Evolutionary conservation across 805 yeast genomes (phyloP), one percentile per base, ranked within the genome.

Genomic region (Myxozyma neglecta): DNA sequence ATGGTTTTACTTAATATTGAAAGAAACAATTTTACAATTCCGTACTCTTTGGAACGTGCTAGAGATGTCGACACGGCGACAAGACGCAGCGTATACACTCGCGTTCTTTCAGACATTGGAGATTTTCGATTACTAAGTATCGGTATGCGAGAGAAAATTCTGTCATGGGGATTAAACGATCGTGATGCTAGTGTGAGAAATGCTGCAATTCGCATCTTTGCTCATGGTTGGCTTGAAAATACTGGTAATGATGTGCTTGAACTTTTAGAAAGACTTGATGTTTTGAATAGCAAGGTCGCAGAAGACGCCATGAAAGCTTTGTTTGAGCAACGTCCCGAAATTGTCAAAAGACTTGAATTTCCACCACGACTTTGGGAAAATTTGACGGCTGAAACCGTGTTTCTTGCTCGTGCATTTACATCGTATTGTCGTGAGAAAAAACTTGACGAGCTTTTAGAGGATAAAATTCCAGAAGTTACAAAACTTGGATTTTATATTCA

Each of bases 151-250:
- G 93, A 88, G 60, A 80, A 82, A 57, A 72, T 94, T 29, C 77
- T 94, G 20, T 79, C 80, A 47, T 89, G 96, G 90, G 98, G 99
- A 2, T 79, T 93, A 54, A 85, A 84, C 64, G 99, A 93, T 74
- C 83, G 97, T 67, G 97, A 92, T 66, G 84, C 80, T 4, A 68
- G 79, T 6, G 97, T 94, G 0, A 77, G 84, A 66, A 77, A 77
- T 34, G 93, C 97, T 0, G 90, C 97, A 5, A 74, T 80, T 1
- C 82, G 83, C 64, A 81, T 91, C 85, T 79, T 94, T 49, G 80
- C 89, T 1, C 75, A 77, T 34, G 81, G 81, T 48, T 94, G 98
- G 98, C 80, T 88, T 54, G 82, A 82, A 32, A 77, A 81, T 5
- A 81, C 86, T 18, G 80, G 87, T 65, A 86, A 87, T 65, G 92